A percentile compares a stretch with the other conserved stretches of the same genome.
phyloP scores from a whole-genome alignment of 768 basidiomycete genomes.

The Amanita jacksonii region DNA sequence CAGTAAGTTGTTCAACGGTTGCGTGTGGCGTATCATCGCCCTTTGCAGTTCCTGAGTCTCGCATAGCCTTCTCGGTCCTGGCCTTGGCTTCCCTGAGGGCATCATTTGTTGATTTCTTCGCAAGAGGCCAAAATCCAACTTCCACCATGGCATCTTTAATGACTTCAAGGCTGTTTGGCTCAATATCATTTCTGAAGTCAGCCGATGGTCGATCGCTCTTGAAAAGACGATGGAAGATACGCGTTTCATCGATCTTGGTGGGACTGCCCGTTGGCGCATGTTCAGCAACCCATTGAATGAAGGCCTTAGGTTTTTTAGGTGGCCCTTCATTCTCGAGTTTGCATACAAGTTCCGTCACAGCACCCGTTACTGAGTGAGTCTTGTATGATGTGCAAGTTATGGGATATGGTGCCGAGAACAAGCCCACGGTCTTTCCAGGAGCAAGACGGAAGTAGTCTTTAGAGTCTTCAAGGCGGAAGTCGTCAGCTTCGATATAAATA shows the following conservation, averaged over 20 bases:
- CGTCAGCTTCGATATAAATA: constrained; percentile 87
- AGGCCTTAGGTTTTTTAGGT: constrained; percentile 79
- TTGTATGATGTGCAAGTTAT: constrained; percentile 91
- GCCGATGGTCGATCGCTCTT: constrained; percentile 84
- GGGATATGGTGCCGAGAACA: constrained; percentile 88
- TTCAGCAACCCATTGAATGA: constrained; percentile 95
- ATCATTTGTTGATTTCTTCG: constrained; percentile 52
- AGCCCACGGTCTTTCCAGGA: constrained; percentile 93
- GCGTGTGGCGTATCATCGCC: constrained; percentile 57
- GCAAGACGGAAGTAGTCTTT: constrained; percentile 97
- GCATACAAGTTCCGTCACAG: constrained; percentile 73
- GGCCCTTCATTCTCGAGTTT: constrained; percentile 61
- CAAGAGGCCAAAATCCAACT: constrained; percentile 79
- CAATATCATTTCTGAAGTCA: constrained; percentile 78
- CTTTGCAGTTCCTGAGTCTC: constrained; percentile 20
- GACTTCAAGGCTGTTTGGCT: constrained; percentile 72
- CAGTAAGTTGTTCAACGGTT: constrained; percentile 72
- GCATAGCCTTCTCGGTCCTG: constrained; percentile 53
- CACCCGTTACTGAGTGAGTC: constrained; percentile 60
- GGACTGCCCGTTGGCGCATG: constrained; percentile 72
- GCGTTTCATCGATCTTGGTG: constrained; percentile 78
- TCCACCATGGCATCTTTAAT: constrained; percentile 80
- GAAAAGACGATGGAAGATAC: constrained; percentile 90
- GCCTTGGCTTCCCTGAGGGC: constrained; percentile 57
- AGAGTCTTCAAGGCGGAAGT: constrained; percentile 87